A percentile compares a stretch with the other conserved stretches of the same genome.
phyloP scores from a whole-genome alignment of 352 stramenopile species.

The Lagenidium giganteum region DNA sequence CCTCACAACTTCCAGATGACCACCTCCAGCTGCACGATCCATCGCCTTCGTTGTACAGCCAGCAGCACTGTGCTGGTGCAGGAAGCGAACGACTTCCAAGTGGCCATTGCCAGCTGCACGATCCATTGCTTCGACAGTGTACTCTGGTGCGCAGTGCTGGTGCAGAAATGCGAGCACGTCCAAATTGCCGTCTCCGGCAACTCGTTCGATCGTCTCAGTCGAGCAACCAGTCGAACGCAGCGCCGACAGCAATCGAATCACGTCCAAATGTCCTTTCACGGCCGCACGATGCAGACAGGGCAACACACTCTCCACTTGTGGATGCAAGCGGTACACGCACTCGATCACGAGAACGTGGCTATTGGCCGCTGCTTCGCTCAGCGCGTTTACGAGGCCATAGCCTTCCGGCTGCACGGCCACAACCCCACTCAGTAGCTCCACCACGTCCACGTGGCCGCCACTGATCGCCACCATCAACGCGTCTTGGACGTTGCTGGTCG shows the following conservation, averaged over 20 bases:
- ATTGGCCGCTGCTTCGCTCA: too few species aligned
- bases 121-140: slow-evolving; percentile 60
- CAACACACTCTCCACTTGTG: slow-evolving; percentile 32
- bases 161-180: slow-evolving; percentile 66
- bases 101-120: slow-evolving; percentile 69
- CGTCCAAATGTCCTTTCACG: slow-evolving; percentile 54
- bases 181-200: slow-evolving; percentile 55
- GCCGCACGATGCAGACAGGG: slow-evolving; percentile 77
- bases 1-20: slow-evolving; percentile 42
- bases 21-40: slow-evolving; percentile 60
- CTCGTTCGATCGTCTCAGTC: slow-evolving; percentile 64
- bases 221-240: slow-evolving; percentile 65
- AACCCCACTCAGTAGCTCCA: too few species aligned
- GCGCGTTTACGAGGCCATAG: too few species aligned
- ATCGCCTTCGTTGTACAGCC: slow-evolving; percentile 32
- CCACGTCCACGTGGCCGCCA: too few species aligned
- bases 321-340: slow-evolving; percentile 36
- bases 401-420: too few species aligned
- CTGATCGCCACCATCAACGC: too few species aligned
- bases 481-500: too few species aligned
- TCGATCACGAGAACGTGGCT: slow-evolving; percentile 23
- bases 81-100: slow-evolving; percentile 51
- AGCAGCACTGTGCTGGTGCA: slow-evolving; percentile 40
- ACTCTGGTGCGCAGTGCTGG: slow-evolving; percentile 50
- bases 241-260: slow-evolving; percentile 67